Conservation (phyloP, 73 alveolate species). For the Tetrahymena borealis region DNA sequence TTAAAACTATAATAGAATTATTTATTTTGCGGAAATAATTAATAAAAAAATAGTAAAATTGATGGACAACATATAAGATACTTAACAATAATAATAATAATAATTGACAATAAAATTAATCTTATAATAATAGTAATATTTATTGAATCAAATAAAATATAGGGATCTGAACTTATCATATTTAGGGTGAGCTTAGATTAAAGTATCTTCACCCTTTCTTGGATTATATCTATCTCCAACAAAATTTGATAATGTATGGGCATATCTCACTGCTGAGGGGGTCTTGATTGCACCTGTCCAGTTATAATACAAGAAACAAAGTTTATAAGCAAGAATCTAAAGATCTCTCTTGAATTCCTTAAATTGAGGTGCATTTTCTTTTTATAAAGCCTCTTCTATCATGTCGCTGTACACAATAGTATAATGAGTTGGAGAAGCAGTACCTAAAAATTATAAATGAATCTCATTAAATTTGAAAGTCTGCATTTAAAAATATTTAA, state of each 20-base stretch:
- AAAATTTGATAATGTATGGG: slow-evolving; percentile 80
- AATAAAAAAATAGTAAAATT: too few species aligned
- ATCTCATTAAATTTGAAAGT: too few species aligned
- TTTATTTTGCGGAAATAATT: too few species aligned
- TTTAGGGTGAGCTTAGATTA: neutral
- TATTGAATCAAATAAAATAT: neutral
- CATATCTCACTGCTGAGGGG: slow-evolving; percentile 90
- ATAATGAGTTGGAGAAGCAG: slow-evolving; percentile 93
- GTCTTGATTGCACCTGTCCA: slow-evolving; percentile 84
- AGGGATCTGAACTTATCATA: neutral
- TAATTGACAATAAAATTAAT: neutral
- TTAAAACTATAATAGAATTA: too few species aligned
- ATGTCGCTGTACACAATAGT: slow-evolving; percentile 65
- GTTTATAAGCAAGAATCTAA: slow-evolving; percentile 60
- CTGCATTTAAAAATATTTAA: neutral
- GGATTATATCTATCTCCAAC: slow-evolving; percentile 63
- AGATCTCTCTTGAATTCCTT: slow-evolving; percentile 57
- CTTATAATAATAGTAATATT: neutral
- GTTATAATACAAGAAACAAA: slow-evolving; percentile 87
- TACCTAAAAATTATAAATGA: slow-evolving; percentile 55
- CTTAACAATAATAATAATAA: neutral
- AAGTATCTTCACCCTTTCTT: neutral
- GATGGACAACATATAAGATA: neutral
- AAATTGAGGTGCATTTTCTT: neutral
- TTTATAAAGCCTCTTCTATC: slow-evolving; percentile 45